Evolutionary conservation across 768 basidiomycete species (phyloP).

Genomic region (Boletales sp.): DNA sequence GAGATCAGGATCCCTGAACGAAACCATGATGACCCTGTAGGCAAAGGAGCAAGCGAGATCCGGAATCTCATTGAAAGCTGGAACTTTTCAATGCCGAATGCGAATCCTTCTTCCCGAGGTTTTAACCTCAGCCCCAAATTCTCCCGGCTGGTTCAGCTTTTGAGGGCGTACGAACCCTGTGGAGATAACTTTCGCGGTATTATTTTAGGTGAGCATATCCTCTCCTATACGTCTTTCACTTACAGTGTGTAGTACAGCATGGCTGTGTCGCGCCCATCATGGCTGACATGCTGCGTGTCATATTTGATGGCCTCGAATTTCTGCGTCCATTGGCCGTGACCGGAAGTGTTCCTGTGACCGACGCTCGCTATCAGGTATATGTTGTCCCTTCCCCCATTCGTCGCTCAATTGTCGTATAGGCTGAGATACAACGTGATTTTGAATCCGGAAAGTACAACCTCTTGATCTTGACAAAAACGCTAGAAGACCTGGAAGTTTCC

Average conservation of each 20-base stretch:
- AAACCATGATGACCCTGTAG: constrained; percentile 32
- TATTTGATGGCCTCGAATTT: constrained; percentile 49
- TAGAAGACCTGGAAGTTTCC: constrained; percentile 60
- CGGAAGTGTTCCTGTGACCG: constrained; percentile 32
- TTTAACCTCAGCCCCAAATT: constrained; percentile 74
- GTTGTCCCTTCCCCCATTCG: background rate
- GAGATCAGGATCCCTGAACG: constrained; percentile 32
- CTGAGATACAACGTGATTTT: constrained; percentile 49
- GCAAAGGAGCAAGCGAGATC: constrained; percentile 23
- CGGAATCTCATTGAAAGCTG: constrained; percentile 52
- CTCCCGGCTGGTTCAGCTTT: constrained; percentile 51
- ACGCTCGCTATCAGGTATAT: constrained; percentile 33
- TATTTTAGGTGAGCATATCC: constrained; percentile 50
- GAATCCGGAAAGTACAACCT: constrained; percentile 57
- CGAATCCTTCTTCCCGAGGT: constrained; percentile 49
- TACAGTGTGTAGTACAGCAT: constrained; percentile 44
- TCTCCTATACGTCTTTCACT: constrained; percentile 33
- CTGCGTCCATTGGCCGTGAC: constrained; percentile 52
- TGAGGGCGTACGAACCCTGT: constrained; percentile 51
- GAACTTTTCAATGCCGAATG: constrained; percentile 62
- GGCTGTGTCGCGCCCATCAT: constrained; percentile 54
- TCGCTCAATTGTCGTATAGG: constrained; percentile 28
- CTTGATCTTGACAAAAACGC: constrained; percentile 54
- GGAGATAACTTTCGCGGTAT: constrained; percentile 63
- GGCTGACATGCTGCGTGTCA: constrained; percentile 52